Conservation (phyloP, 1,284 basidiomycete species). For the Ganoderma resinaceum region DNA sequence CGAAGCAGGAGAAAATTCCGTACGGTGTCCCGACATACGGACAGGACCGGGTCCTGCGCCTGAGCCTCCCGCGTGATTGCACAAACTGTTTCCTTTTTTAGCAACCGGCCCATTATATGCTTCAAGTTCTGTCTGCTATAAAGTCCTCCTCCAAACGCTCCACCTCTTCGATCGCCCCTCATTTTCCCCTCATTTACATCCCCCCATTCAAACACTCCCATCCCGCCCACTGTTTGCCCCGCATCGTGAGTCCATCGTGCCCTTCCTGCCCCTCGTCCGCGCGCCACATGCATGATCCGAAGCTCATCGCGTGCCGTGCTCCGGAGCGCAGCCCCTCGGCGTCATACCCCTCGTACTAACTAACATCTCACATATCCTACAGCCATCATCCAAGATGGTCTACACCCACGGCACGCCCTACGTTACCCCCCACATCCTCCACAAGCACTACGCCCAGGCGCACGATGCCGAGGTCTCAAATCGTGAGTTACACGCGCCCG, state of each 20-base stretch:
- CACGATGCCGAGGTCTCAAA: conserved; percentile 67
- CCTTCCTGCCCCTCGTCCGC: neutral
- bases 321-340: conserved; percentile 6
- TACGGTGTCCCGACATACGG: conserved; percentile 36
- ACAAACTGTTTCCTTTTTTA: conserved; percentile 26
- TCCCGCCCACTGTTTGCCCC: conserved; percentile 1
- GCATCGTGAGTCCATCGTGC: conserved; percentile 16
- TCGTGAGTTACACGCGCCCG: conserved; percentile 51
- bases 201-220: conserved; percentile 2
- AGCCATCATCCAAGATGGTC: conserved; percentile 51
- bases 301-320: conserved; percentile 11
- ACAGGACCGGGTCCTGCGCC: conserved; percentile 34
- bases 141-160: conserved; percentile 26
- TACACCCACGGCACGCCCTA: conserved; percentile 75
- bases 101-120: conserved; percentile 31
- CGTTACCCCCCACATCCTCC: conserved; percentile 85
- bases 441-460: conserved; percentile 81
- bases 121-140: conserved; percentile 34
- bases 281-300: neutral
- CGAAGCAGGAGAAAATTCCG: conserved; percentile 17
- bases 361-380: neutral
- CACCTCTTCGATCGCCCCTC: conserved; percentile 27
- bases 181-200: conserved; percentile 17
- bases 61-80: conserved; percentile 31
- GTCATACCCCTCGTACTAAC: conserved; percentile 14